Evolutionary conservation across 768 basidiomycete genomes (phyloP), one percentile per base, ranked within the genome.

Genomic region (Xanthoconium stramineum): DNA sequence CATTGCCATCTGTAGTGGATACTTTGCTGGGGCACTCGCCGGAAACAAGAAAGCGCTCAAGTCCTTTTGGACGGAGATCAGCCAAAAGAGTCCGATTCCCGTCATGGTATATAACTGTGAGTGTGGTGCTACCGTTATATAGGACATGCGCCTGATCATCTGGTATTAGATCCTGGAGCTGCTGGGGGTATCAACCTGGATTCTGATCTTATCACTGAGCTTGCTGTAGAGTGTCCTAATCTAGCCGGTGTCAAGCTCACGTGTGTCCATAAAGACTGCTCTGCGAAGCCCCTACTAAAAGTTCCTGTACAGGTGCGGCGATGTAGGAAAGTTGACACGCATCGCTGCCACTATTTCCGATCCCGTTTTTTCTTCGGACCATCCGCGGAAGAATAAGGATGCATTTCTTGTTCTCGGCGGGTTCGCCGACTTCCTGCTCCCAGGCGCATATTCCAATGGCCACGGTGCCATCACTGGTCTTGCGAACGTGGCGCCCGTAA

Each of bases 391-490:
- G 74, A 82, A 83, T 65, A 65, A 76, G 20, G 72, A 78, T 30
- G 81, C 83, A 17, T 96, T 97, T 78, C 74, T 94, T 47, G 90
- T 94, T 35, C 76, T 94, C 20, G 92, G 91, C 39, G 94, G 94
- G 10, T 97, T 83, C 71, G 77, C 80, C 57, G 94, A 97, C 75
- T 92, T 93, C 72, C 69, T 96, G 55, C 75, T 88, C 35, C 84
- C 94, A 5, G 83, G 91, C 7, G 69, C 81, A 3, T 85, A 83
- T 65, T 86, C 81, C 32, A 84, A 85, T 58, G 92, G 80, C 3
- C 87, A 94, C 63, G 94, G 94, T 46, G 92, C 91, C 47, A 96
- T 96, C 68, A 93, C 89, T 35, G 94, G 94, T 45, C 83, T 95
- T 19, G 92, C 82, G 9, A 95, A 95, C 68, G 68, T 94, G 53